phyloP scores from a whole-genome alignment of 768 basidiomycete species.

The Rhodotorula toruloides region DNA sequence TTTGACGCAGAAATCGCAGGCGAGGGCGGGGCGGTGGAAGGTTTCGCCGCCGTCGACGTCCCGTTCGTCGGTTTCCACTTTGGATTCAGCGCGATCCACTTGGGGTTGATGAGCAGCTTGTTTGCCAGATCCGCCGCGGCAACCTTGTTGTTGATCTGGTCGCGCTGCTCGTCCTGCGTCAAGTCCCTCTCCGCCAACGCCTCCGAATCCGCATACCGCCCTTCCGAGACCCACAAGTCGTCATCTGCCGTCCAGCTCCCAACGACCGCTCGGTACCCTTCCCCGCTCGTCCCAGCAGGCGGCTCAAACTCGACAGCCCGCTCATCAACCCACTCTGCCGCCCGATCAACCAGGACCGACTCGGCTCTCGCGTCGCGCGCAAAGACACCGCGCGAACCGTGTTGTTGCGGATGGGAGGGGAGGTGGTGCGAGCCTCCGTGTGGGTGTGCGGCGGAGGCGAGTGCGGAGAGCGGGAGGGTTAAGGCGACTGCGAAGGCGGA shows the following conservation, averaged over 20 bases:
- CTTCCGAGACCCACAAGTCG: background rate
- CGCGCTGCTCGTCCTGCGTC: background rate
- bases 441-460: background rate
- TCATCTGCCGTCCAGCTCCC: background rate
- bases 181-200: background rate
- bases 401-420: too few relatives aligned
- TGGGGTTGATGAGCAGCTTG: conserved; percentile 12
- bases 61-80: conserved; percentile 8
- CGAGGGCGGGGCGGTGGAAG: background rate
- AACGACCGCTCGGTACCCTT: background rate
- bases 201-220: too few relatives aligned
- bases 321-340: too few relatives aligned
- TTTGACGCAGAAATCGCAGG: conserved; percentile 1
- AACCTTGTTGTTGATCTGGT: background rate
- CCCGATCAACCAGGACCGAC: background rate
- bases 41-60: background rate
- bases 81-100: conserved; percentile 19
- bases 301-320: background rate
- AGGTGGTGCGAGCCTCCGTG: background rate
- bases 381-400: too few relatives aligned
- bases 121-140: background rate
- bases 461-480: background rate
- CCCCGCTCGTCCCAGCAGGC: background rate
- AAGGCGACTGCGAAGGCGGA: background rate
- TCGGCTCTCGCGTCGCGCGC: too few relatives aligned